phyloP scores from a whole-genome alignment of 2,329 filamentous ascomycete species.

The Tolypocladium ophioglossoides region DNA sequence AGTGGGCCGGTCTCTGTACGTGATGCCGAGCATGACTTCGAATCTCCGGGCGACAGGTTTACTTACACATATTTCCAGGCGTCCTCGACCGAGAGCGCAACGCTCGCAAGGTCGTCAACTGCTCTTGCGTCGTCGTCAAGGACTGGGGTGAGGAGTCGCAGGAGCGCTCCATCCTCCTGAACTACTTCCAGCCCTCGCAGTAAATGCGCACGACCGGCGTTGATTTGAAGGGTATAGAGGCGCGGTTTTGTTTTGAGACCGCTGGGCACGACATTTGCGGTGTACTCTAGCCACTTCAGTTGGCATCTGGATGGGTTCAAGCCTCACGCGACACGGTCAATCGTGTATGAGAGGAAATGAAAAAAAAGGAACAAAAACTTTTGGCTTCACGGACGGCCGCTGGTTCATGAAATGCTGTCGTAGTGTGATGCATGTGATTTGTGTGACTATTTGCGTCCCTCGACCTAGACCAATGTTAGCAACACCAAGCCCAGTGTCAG shows the following conservation, averaged over 20 bases:
- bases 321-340: constrained; percentile 20
- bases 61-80: constrained; percentile 45
- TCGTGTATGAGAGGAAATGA: constrained; percentile 28
- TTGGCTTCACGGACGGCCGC: background rate
- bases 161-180: constrained; percentile 97
- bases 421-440: constrained; percentile 4
- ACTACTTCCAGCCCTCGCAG: constrained; percentile 98
- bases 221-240: constrained; percentile 30
- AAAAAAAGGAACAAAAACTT: constrained; percentile 23
- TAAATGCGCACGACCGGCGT: constrained; percentile 29
- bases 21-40: constrained; percentile 19
- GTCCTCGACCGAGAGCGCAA: constrained; percentile 99
- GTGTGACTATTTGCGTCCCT: constrained; percentile 26
- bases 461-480: constrained; percentile 17
- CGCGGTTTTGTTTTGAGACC: constrained; percentile 20
- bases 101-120: constrained; percentile 99
- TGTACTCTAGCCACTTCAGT: constrained; percentile 37
- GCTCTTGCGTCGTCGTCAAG: constrained; percentile 99
- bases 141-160: constrained; percentile 99
- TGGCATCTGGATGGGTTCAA: constrained; percentile 33
- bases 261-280: constrained; percentile 24
- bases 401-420: background rate
- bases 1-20: constrained; percentile 99
- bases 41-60: background rate
- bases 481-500: background rate